phyloP scores from a whole-genome alignment of 495 filamentous ascomycete genomes.

The Aspergillus haitiensis region DNA sequence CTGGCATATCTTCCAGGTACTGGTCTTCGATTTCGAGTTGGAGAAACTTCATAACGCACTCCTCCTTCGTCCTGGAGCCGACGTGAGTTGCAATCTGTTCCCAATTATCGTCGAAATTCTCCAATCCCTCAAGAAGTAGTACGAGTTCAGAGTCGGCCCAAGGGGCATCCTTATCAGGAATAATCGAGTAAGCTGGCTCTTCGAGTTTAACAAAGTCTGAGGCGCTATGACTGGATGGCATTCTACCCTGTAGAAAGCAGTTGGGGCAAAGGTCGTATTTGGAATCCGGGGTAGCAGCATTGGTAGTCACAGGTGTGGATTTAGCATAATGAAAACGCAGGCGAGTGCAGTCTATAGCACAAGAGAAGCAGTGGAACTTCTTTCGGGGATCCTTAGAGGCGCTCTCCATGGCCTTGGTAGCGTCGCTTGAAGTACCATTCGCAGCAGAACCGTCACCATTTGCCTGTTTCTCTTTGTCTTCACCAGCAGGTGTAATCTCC shows the following conservation, averaged over 20 bases:
- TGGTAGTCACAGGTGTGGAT: constrained; percentile 54
- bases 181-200: constrained; percentile 70
- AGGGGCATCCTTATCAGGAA: constrained; percentile 76
- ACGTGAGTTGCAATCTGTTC: constrained; percentile 88
- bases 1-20: constrained; percentile 74
- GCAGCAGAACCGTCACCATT: constrained; percentile 70
- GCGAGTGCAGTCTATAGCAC: constrained; percentile 88
- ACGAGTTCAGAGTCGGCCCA: constrained; percentile 91
- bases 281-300: constrained; percentile 56
- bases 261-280: constrained; percentile 86
- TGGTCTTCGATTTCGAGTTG: constrained; percentile 89
- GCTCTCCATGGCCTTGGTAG: constrained; percentile 61
- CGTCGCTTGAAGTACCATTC: constrained; percentile 54
- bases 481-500: constrained; percentile 61
- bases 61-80: constrained; percentile 85
- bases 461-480: constrained; percentile 64
- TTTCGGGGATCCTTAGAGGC: constrained; percentile 62
- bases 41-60: constrained; percentile 94
- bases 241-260: constrained; percentile 79
- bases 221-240: constrained; percentile 69
- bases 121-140: constrained; percentile 81
- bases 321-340: constrained; percentile 86
- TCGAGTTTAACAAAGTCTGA: constrained; percentile 84
- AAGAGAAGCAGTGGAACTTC: constrained; percentile 80
- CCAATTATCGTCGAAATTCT: constrained; percentile 94